phyloP scores from a whole-genome alignment of 2,329 filamentous ascomycete genomes.

The Bimuria novae-zelandiae region DNA sequence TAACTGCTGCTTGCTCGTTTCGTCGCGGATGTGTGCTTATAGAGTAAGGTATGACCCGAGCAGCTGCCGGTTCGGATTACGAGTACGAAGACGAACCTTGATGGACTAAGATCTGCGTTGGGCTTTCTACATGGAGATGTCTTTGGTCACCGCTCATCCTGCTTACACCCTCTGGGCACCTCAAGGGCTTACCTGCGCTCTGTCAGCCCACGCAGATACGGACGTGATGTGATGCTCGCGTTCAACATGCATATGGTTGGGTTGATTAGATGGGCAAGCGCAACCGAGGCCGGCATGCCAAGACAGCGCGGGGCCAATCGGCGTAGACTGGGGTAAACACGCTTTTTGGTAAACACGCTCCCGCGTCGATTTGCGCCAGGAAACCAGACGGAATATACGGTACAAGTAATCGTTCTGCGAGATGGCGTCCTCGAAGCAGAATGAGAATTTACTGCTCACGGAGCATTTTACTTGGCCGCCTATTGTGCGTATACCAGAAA shows the following conservation, averaged over 20 bases:
- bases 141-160: background rate
- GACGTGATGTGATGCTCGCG: background rate
- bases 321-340: conserved; percentile 8
- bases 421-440: conserved; percentile 53
- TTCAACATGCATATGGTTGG: background rate
- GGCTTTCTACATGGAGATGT: background rate
- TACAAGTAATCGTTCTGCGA: too few relatives aligned
- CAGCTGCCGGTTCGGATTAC: background rate
- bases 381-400: too few relatives aligned
- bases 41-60: too few relatives aligned
- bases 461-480: conserved; percentile 97
- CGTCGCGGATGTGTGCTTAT: too few relatives aligned
- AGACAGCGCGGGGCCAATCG: conserved; percentile 11
- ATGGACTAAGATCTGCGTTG: background rate
- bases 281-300: conserved; percentile 5
- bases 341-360: conserved; percentile 5
- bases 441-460: conserved; percentile 71
- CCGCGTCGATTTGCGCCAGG: conserved; percentile 3
- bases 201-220: background rate
- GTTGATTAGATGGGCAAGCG: background rate
- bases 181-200: background rate
- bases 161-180: background rate
- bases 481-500: too few relatives aligned
- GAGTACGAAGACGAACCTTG: background rate
- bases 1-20: too few relatives aligned